These are phyloP conservation scores for Candida hungchunana DNA, from an alignment of 805 yeast genomes.

Conservation along the genomic window DNA sequence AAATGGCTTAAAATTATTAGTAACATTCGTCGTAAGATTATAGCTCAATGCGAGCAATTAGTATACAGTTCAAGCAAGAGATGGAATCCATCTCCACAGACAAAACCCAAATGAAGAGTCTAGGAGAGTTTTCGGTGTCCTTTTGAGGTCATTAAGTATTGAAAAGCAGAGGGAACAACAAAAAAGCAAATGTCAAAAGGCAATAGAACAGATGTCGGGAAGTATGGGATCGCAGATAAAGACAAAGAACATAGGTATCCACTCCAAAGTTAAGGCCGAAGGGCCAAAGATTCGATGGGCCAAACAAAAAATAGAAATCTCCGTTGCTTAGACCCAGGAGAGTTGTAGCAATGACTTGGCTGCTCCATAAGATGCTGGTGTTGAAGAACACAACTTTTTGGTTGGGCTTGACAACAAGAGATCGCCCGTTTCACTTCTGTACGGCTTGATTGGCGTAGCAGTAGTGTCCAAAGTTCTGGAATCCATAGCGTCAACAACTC, in stretches of 20 bases:
- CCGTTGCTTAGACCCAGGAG: slow-evolving; percentile 24
- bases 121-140: no score
- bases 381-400: slow-evolving; percentile 31
- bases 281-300: slow-evolving; percentile 2
- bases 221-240: not conserved
- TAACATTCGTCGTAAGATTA: no score
- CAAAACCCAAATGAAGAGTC: no score
- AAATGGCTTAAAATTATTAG: no score
- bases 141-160: no score
- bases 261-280: not conserved
- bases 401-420: slow-evolving; percentile 35
- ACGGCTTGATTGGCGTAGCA: slow-evolving; percentile 24
- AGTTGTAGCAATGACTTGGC: slow-evolving; percentile 41
- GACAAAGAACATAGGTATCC: not conserved
- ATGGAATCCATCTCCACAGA: no score
- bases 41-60: no score
- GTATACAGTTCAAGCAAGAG: no score
- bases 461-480: slow-evolving; percentile 13
- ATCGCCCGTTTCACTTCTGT: slow-evolving; percentile 21
- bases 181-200: not conserved
- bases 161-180: not conserved
- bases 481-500: slow-evolving; percentile 9
- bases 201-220: not conserved
- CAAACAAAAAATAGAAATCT: not conserved
- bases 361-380: slow-evolving; percentile 46